Evolutionary conservation across 1,139 yeast species (phyloP), one percentile per base, ranked within the genome.

Genomic region (Geotrichum fermentans): DNA sequence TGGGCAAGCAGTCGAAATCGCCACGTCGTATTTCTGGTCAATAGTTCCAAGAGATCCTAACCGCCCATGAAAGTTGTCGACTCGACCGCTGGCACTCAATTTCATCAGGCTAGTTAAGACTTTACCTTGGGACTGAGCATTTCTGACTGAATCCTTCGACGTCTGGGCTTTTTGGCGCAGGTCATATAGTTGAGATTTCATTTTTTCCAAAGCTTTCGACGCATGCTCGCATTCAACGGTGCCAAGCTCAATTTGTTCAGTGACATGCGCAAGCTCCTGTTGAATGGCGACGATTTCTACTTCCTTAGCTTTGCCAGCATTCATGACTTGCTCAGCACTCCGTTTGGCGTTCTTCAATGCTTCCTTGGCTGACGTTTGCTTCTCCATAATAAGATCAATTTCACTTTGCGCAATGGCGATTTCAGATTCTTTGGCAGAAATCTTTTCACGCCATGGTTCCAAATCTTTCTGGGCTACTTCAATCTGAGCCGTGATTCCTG

Each of bases 1-100:
- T 1, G 96, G 90, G 58, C 95, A 88, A 0, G 97, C 98, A 0
- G 98, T 92, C 0, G 97, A 89, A 18, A 94, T 80, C 0, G 98
- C 98, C 45, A 89, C 77, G 67, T 94, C 98, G 64, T 85, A 94
- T 59, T 78, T 76, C 57, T 84, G 87, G 61, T 88, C 96, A 56
- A 92, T 92, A 1, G 78, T 75, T 14, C 97, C 99, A 44, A 94
- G 71, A 57, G 87, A 95, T 16, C 98, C 99, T 17, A 94, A 69
- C 51, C 97, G 73, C 0, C 97, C 98, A 63, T 86, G 76, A 58
- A 90, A 88, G 0, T 97, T 98, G 14, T 73, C 72, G 34, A 94
- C 78, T 62, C 97, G 76, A 10, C 97, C 97, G 2, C 94, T 77
- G 52, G 82, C 80, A 47, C 83, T 82, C 41, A 92, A 69, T 55